Percentiles rank a stretch among this genome's conserved stretches.
Evolutionary conservation across 2,329 filamentous ascomycete genomes (phyloP).

Genomic region (Diaporthe destruens): DNA sequence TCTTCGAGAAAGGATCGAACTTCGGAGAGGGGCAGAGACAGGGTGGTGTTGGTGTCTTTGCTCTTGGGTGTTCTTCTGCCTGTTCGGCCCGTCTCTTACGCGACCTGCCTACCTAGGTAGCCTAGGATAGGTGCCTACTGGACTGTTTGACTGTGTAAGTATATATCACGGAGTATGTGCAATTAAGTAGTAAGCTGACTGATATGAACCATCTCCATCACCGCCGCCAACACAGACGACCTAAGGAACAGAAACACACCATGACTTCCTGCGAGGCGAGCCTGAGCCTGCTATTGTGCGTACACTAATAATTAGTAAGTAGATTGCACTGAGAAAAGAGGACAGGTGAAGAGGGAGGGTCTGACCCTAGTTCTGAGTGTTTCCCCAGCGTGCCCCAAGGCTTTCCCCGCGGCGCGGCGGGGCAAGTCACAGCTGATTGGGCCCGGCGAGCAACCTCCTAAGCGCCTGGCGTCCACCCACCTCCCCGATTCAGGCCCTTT

Average conservation of each 20-base stretch:
- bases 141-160: too few relatives aligned
- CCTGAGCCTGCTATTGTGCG: too few relatives aligned
- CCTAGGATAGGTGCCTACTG: too few relatives aligned
- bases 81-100: slow-evolving; percentile 23
- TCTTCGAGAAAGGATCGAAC: slow-evolving; percentile 28
- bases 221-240: neutral
- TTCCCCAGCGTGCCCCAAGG: neutral
- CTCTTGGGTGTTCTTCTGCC: neutral
- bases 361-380: slow-evolving; percentile 26
- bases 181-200: slow-evolving; percentile 4
- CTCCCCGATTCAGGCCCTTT: neutral
- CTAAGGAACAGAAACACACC: neutral
- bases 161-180: too few relatives aligned
- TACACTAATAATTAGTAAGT: too few relatives aligned
- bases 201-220: neutral
- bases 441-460: neutral
- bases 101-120: neutral
- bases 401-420: neutral
- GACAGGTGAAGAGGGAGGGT: neutral
- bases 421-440: slow-evolving; percentile 19
- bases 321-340: neutral
- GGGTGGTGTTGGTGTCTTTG: slow-evolving; percentile 9
- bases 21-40: neutral
- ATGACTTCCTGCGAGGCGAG: too few relatives aligned
- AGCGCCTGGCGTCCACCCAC: slow-evolving; percentile 34